A percentile compares a stretch with the other conserved stretches of the same genome.
Evolutionary conservation across 345 rosid genomes (phyloP).

Genomic region (Corchorus olitorius): DNA sequence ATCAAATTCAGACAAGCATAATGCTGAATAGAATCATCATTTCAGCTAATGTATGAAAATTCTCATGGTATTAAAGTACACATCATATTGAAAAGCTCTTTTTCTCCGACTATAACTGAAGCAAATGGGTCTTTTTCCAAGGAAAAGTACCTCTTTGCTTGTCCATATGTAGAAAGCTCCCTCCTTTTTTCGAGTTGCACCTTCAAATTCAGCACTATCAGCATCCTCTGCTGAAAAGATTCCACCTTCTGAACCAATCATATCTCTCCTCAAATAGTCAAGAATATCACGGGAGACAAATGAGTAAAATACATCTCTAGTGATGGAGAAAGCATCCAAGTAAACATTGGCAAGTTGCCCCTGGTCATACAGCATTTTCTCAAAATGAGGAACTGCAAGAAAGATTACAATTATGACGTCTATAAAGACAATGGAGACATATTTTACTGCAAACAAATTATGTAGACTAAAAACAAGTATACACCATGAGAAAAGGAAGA

Average conservation of each 20-base stretch:
- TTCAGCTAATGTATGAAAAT: not conserved
- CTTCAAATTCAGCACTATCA: constrained; percentile 73
- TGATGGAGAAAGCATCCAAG: constrained; percentile 74
- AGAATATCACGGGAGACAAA: constrained; percentile 66
- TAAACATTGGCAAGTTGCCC: constrained; percentile 83
- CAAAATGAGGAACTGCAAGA: constrained; percentile 95
- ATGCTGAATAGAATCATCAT: not conserved
- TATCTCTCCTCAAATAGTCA: constrained; percentile 89
- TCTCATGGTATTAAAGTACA: not conserved
- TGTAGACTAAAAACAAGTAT: not conserved
- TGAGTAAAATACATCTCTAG: constrained; percentile 67
- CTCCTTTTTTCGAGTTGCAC: constrained; percentile 68
- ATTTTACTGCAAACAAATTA: not conserved
- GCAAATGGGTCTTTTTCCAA: not conserved
- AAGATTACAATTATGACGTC: constrained; percentile 13
- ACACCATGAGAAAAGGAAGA: not conserved
- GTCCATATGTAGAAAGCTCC: constrained; percentile 90
- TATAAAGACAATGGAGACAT: not conserved
- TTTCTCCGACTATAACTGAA: not conserved
- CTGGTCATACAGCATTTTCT: constrained; percentile 94
- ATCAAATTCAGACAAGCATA: not conserved
- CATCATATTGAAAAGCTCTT: not conserved
- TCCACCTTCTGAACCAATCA: constrained; percentile 83
- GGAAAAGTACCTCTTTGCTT: constrained; percentile 62
- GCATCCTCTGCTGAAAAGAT: constrained; percentile 96